Percentiles rank a stretch among this genome's conserved stretches.
Evolutionary conservation across 2,329 filamentous ascomycete genomes (phyloP).

Genomic region (Cercospora sp.): DNA sequence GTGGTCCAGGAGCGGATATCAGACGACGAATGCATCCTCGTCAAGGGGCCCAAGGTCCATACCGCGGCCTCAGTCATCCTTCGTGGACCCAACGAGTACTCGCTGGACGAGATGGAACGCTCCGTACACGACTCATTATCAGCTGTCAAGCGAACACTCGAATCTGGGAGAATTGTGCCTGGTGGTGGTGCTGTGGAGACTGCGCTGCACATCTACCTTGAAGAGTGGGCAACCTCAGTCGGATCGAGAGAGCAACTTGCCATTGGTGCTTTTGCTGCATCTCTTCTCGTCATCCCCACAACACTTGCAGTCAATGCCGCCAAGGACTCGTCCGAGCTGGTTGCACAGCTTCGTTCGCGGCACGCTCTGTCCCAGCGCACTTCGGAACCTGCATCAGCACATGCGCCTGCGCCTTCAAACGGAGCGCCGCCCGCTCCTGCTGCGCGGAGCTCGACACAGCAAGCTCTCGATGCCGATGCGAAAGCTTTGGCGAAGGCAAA

Average conservation of each 20-base stretch:
- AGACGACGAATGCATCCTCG: conserved; percentile 95
- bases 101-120: conserved; percentile 98
- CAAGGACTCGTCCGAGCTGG: conserved; percentile 92
- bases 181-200: conserved; percentile 97
- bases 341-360: conserved; percentile 89
- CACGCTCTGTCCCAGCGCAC: conserved; percentile 93
- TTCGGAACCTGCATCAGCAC: conserved; percentile 67
- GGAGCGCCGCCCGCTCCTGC: conserved; percentile 29
- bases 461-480: conserved; percentile 62
- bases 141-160: conserved; percentile 93
- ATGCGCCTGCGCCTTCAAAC: conserved; percentile 26
- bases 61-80: conserved; percentile 95
- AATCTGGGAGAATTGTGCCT: conserved; percentile 94
- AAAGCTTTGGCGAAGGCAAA: conserved; percentile 90
- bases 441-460: conserved; percentile 24
- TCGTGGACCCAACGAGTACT: conserved; percentile 92
- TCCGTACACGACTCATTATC: conserved; percentile 96
- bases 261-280: conserved; percentile 94
- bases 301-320: conserved; percentile 96
- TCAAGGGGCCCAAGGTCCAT: conserved; percentile 93
- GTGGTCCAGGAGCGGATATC: conserved; percentile 98
- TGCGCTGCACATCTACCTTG: conserved; percentile 97
- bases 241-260: conserved; percentile 94
- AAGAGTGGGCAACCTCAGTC: conserved; percentile 97
- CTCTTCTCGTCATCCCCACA: conserved; percentile 91